Conservation (phyloP, 768 basidiomycete species). For the Phallus indusiatus region DNA sequence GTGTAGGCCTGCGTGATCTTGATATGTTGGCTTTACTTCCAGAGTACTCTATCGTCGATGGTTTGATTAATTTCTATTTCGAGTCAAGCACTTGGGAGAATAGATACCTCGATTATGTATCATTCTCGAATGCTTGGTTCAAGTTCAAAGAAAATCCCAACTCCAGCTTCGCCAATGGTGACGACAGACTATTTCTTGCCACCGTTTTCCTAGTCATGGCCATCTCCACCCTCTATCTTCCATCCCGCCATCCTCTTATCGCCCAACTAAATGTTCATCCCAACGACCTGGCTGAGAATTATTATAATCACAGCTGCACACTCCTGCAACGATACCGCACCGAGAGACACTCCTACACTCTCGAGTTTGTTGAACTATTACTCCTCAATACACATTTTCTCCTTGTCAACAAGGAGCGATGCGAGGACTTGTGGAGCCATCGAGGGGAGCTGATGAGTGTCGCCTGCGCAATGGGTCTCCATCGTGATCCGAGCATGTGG, state of each 20-base stretch:
- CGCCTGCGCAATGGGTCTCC: slow-evolving; percentile 74
- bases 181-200: slow-evolving; percentile 58
- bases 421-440: slow-evolving; percentile 74
- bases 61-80: slow-evolving; percentile 67
- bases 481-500: slow-evolving; percentile 78
- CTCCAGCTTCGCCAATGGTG: slow-evolving; percentile 18
- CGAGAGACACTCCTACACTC: slow-evolving; percentile 49
- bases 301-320: slow-evolving; percentile 58
- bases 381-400: slow-evolving; percentile 66
- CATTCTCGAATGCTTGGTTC: slow-evolving; percentile 59
- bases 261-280: slow-evolving; percentile 38
- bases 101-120: slow-evolving; percentile 58
- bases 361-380: slow-evolving; percentile 70
- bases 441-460: slow-evolving; percentile 66
- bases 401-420: slow-evolving; percentile 61
- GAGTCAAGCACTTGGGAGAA: slow-evolving; percentile 87
- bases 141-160: slow-evolving; percentile 60
- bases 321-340: slow-evolving; percentile 54
- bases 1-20: slow-evolving; percentile 39
- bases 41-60: slow-evolving; percentile 57
- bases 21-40: slow-evolving; percentile 65
- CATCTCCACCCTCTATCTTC: slow-evolving; percentile 63
- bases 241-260: slow-evolving; percentile 52
- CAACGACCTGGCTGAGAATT: slow-evolving; percentile 54
- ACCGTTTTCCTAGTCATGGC: slow-evolving; percentile 71